Evolutionary conservation across 164 flowering plant genomes (phyloP).

Genomic region (Vitis amurensis): DNA sequence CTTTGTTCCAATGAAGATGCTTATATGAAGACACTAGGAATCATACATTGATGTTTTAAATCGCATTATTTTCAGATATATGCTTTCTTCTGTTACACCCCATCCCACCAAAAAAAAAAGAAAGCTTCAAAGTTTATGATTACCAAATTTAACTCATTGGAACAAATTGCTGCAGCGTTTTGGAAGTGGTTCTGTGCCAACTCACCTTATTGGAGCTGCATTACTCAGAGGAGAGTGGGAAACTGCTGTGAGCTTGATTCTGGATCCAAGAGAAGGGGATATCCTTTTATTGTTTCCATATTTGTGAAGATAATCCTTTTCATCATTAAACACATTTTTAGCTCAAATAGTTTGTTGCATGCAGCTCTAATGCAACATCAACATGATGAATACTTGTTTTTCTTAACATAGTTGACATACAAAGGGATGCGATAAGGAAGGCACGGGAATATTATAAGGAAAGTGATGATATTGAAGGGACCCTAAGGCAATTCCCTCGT

Average conservation of each 20-base stretch:
- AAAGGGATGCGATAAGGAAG: slow-evolving; percentile 52
- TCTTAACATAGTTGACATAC: slow-evolving; percentile 57
- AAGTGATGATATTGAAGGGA: slow-evolving; percentile 78
- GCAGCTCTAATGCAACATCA: neutral
- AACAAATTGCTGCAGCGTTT: slow-evolving; percentile 61
- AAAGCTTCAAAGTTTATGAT: no score
- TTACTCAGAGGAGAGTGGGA: slow-evolving; percentile 96
- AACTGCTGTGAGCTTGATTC: slow-evolving; percentile 69
- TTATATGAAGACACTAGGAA: no score
- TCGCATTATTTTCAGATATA: no score
- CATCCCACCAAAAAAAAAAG: no score
- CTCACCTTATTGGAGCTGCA: slow-evolving; percentile 82
- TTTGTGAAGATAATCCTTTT: neutral
- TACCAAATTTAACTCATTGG: slow-evolving; percentile 6
- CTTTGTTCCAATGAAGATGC: no score
- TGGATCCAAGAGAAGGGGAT: slow-evolving; percentile 98
- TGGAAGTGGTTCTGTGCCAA: slow-evolving; percentile 96
- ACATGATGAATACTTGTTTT: slow-evolving; percentile 16
- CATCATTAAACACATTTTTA: neutral
- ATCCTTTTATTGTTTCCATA: slow-evolving; percentile 55
- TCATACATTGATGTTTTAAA: no score
- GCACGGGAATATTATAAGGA: slow-evolving; percentile 79
- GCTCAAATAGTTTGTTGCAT: neutral
- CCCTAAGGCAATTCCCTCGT: slow-evolving; percentile 73
- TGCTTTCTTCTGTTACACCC: no score